These are phyloP conservation scores for Aspergillus puulaauensis DNA, from an alignment of 2,329 filamentous ascomycete species.

Conservation along the genomic window DNA sequence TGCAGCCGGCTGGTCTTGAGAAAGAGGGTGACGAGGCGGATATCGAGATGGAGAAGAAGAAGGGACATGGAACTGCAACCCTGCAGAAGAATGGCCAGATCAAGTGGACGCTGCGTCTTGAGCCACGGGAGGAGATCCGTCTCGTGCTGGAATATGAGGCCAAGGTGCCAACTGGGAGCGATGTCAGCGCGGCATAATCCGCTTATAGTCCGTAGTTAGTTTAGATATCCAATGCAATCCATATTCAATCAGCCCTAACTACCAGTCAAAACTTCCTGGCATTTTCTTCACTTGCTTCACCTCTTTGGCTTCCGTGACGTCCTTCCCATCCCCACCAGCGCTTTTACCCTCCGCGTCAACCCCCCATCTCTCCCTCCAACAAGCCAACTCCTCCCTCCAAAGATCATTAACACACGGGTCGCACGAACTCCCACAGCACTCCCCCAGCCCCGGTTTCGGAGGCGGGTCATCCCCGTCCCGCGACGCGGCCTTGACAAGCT, in stretches of 20 bases:
- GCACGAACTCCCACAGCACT: conserved; percentile 38
- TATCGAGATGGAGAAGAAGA: conserved; percentile 38
- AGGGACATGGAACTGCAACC: conserved; percentile 56
- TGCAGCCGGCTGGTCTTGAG: conserved; percentile 28
- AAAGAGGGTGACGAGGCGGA: conserved; percentile 23
- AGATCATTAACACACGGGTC: conserved; percentile 38
- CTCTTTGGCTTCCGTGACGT: neutral
- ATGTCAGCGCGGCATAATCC: conserved; percentile 1
- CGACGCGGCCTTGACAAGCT: conserved; percentile 31
- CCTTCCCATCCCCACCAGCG: conserved; percentile 15
- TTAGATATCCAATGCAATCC: neutral
- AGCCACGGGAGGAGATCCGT: conserved; percentile 58
- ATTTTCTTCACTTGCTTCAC: conserved; percentile 13
- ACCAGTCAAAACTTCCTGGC: conserved; percentile 24
- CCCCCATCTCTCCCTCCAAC: conserved; percentile 37
- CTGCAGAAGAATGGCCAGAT: conserved; percentile 60
- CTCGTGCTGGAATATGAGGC: conserved; percentile 63
- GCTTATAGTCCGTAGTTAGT: neutral
- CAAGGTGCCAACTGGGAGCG: conserved; percentile 47
- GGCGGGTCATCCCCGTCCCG: conserved; percentile 32
- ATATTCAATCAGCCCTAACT: neutral
- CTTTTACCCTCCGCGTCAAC: conserved; percentile 7
- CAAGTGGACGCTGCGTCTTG: conserved; percentile 58
- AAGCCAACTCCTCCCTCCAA: conserved; percentile 33
- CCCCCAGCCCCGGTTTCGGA: conserved; percentile 31